A percentile compares a stretch with the other conserved stretches of the same genome.
Evolutionary conservation across 2,329 filamentous ascomycete species (phyloP).

Genomic region (Metarhizium rileyi): DNA sequence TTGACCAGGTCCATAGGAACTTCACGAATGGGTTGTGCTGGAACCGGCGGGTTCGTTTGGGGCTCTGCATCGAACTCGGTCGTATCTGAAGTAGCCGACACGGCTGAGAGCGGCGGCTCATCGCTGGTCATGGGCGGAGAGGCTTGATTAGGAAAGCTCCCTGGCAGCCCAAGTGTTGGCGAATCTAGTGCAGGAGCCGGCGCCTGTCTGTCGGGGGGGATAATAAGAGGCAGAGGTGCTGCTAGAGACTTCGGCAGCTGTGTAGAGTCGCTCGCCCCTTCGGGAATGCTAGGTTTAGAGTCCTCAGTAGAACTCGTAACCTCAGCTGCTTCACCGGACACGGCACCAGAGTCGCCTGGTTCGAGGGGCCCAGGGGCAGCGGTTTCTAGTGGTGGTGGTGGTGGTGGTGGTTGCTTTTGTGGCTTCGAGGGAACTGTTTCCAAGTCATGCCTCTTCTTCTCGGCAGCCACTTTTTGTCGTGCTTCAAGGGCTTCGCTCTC

Average conservation of each 20-base stretch:
- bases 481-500: conserved; percentile 56
- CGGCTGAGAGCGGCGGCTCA: conserved; percentile 45
- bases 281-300: neutral
- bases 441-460: conserved; percentile 35
- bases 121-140: conserved; percentile 29
- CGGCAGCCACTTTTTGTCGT: conserved; percentile 38
- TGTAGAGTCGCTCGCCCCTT: neutral
- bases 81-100: conserved; percentile 48
- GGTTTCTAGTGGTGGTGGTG: neutral
- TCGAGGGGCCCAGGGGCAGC: neutral
- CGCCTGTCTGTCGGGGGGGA: neutral
- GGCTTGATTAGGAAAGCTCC: conserved; percentile 42
- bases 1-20: conserved; percentile 18
- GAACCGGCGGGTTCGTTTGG: conserved; percentile 46
- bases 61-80: conserved; percentile 68
- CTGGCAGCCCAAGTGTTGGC: conserved; percentile 57
- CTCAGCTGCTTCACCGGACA: neutral
- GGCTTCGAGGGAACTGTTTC: conserved; percentile 18
- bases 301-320: neutral
- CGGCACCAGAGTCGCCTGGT: neutral
- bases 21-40: conserved; percentile 18
- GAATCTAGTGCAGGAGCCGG: conserved; percentile 38
- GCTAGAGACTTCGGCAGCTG: neutral
- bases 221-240: conserved; percentile 4
- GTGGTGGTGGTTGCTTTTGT: conserved; percentile 29